Evolutionary conservation across 176 grass and related monocot genomes (phyloP), one percentile per base, ranked within the genome.

Genomic region (Oryza australiensis): DNA sequence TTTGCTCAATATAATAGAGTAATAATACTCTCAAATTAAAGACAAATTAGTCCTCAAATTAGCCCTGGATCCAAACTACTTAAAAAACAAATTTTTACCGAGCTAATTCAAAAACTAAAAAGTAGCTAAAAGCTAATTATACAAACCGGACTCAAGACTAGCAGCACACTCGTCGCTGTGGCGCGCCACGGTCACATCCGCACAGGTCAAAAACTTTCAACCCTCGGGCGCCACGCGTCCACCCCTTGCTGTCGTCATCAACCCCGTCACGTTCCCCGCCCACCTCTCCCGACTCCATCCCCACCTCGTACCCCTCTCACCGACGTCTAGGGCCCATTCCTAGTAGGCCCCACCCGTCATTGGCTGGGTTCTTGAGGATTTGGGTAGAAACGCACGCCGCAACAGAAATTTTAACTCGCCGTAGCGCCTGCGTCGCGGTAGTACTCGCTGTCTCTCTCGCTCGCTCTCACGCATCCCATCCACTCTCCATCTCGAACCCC

Each of bases 341-440:
- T 0, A 0, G 0, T 5, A 0, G 16, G 12, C 0, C 35, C 79
- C 35, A 82, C 18, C 3, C 6, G 68, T 62, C 79, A 81, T 42
- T 0, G 24, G 0, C 0, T 22, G 0, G 0, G 0, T 0, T 3
- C 5, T 0, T 0, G 1, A 3, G 1, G 0, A 0, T 2, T 0
- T 2, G 23, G 1, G 79, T 81, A 35, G 33, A 33, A 5, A 23
- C 2, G 16, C 28, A 27, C 24, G 46, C 46, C n/a, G n/a, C 33
- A 28, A 9, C 45, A 4, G 46, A 55, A 28, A 18, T 81, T 81
- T 81, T 59, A 80, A 80, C 78, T 80, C 78, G 65, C 29, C n/a
- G 29, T 53, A 35, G 49, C 23, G 9, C 34, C 79, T 33, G 24
- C 49, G 77, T 8, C 16, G 66, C 27, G 77, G 77, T 20, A 65